Conservation (phyloP, 1,284 basidiomycete genomes). For the Tilletia setariae region DNA sequence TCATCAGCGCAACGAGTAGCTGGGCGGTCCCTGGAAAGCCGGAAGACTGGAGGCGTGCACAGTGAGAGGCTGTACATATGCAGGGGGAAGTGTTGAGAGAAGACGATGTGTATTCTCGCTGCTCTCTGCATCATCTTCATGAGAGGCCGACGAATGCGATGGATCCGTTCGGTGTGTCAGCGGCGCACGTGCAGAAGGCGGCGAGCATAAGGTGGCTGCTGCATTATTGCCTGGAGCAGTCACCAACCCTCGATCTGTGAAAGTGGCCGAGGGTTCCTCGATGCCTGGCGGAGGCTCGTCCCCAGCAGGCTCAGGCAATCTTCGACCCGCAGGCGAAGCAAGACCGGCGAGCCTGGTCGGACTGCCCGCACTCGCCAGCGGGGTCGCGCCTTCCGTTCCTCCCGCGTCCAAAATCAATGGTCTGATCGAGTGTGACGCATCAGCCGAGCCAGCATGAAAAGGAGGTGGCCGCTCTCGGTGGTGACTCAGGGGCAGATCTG, state of each 20-base stretch:
- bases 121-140: background rate
- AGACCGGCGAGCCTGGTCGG: too few relatives aligned
- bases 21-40: background rate
- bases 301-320: background rate
- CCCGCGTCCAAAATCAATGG: background rate
- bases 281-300: background rate
- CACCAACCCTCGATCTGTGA: too few relatives aligned
- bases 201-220: too few relatives aligned
- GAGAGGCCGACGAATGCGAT: background rate
- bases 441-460: background rate
- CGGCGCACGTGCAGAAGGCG: background rate
- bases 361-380: too few relatives aligned
- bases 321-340: too few relatives aligned
- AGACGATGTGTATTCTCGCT: background rate
- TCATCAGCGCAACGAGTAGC: slow-evolving; percentile 7
- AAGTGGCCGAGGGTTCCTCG: background rate
- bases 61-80: background rate
- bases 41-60: background rate
- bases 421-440: background rate
- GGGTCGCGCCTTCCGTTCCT: too few relatives aligned
- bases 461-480: background rate
- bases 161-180: background rate
- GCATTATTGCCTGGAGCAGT: too few relatives aligned
- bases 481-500: background rate
- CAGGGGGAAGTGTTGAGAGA: background rate